phyloP scores from a whole-genome alignment of 2,329 filamentous ascomycete species.

The Coniochaeta prunicola region DNA sequence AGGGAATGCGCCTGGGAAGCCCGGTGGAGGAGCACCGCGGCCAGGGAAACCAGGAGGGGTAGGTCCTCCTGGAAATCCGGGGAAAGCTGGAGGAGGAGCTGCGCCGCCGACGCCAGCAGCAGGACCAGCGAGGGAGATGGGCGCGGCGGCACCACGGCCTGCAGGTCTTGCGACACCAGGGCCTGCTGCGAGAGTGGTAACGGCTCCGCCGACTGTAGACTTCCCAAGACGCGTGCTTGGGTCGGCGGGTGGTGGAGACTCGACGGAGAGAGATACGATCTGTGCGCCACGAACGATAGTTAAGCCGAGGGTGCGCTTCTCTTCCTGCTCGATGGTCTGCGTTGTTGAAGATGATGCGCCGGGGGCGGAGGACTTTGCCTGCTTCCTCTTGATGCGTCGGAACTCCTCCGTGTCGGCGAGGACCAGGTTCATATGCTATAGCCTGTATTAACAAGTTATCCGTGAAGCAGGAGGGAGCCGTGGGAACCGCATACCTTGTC shows the following conservation, averaged over 20 bases:
- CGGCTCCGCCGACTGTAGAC: slow-evolving; percentile 58
- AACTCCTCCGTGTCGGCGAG: slow-evolving; percentile 98
- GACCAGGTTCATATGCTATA: slow-evolving; percentile 96
- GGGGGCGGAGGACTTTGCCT: slow-evolving; percentile 62
- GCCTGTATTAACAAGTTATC: slow-evolving; percentile 3
- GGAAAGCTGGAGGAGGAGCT: slow-evolving; percentile 54
- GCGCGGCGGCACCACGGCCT: slow-evolving; percentile 65
- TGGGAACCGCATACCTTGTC: slow-evolving; percentile 63
- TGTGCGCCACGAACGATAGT: slow-evolving; percentile 92
- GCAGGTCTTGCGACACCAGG: slow-evolving; percentile 88
- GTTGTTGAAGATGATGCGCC: slow-evolving; percentile 52
- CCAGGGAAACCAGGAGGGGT: slow-evolving; percentile 40
- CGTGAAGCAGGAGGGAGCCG: background rate
- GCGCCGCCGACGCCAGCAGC: slow-evolving; percentile 78
- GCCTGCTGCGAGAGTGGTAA: slow-evolving; percentile 69
- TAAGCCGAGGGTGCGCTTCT: slow-evolving; percentile 94
- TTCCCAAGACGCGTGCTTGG: slow-evolving; percentile 84
- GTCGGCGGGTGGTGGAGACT: slow-evolving; percentile 91
- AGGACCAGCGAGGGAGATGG: slow-evolving; percentile 80
- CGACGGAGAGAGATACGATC: slow-evolving; percentile 90
- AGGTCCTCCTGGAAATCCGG: slow-evolving; percentile 41
- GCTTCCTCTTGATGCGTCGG: slow-evolving; percentile 80
- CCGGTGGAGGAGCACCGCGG: slow-evolving; percentile 44
- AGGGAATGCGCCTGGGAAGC: slow-evolving; percentile 42
- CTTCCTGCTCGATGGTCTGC: slow-evolving; percentile 78